Percentiles rank a stretch among this genome's conserved stretches.
phyloP scores from a whole-genome alignment of 371 early-diverging fungal genomes.

The Mortierella sp. region DNA sequence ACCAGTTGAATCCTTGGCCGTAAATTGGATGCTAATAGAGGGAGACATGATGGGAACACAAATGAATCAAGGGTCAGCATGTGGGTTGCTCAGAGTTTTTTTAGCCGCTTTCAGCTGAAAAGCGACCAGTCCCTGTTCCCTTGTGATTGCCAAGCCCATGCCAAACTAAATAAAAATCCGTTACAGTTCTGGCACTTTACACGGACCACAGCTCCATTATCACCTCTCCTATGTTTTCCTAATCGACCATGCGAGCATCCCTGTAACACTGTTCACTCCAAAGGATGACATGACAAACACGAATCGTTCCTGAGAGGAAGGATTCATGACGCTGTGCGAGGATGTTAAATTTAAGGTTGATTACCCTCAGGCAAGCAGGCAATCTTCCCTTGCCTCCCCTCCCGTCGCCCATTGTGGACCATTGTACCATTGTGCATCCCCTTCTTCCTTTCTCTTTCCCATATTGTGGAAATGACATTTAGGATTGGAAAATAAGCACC shows the following conservation, averaged over 20 bases:
- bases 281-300: slow-evolving; percentile 5
- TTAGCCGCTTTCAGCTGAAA: slow-evolving; percentile 23
- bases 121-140: background rate
- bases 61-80: slow-evolving; percentile 7
- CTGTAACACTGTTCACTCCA: background rate
- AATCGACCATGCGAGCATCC: background rate
- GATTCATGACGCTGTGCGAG: background rate
- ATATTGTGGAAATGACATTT: background rate
- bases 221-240: background rate
- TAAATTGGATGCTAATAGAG: slow-evolving; percentile 71
- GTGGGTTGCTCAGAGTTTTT: slow-evolving; percentile 3
- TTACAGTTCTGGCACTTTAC: slow-evolving; percentile 4
- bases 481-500: too few relatives aligned
- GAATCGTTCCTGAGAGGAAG: background rate
- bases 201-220: background rate
- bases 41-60: background rate
- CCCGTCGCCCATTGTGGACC: too few relatives aligned
- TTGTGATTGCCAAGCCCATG: slow-evolving; percentile 36
- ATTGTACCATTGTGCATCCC: too few relatives aligned
- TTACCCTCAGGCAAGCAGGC: background rate
- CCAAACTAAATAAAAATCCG: background rate
- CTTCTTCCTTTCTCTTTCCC: background rate
- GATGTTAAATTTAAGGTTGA: slow-evolving; percentile 9
- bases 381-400: slow-evolving; percentile 1
- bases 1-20: slow-evolving; percentile 77